Percentiles rank a stretch among this genome's conserved stretches.
These are phyloP conservation scores for Gnaphalium uliginosum DNA, from an alignment of 129 eudicot genomes.

Conservation along the genomic window DNA sequence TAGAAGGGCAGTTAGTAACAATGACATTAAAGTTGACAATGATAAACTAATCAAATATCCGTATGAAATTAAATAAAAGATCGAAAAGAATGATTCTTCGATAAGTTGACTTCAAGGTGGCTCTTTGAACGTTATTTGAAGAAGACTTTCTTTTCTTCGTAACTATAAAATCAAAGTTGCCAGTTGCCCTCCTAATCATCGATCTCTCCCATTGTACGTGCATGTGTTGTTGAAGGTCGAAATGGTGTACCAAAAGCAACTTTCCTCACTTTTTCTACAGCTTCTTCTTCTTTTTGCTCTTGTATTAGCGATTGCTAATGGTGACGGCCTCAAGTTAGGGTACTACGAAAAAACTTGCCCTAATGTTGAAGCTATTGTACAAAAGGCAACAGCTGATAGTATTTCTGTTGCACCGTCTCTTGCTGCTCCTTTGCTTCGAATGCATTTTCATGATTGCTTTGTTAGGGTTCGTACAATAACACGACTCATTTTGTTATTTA, in stretches of 20 bases:
- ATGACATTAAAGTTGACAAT: background rate
- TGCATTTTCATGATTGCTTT: slow-evolving; percentile 88
- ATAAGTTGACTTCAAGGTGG: background rate
- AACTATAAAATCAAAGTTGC: slow-evolving; percentile 17
- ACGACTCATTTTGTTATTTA: background rate
- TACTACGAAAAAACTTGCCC: slow-evolving; percentile 60
- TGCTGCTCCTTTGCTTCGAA: slow-evolving; percentile 63
- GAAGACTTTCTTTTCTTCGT: background rate
- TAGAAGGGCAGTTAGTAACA: too few species aligned
- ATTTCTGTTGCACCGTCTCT: slow-evolving; percentile 55
- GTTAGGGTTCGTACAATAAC: slow-evolving; percentile 51
- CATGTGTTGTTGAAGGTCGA: background rate
- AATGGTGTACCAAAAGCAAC: slow-evolving; percentile 24
- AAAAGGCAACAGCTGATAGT: slow-evolving; percentile 31
- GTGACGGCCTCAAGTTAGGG: slow-evolving; percentile 33
- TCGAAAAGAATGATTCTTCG: background rate
- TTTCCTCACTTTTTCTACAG: slow-evolving; percentile 26
- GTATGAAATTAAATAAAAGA: background rate
- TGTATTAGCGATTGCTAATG: slow-evolving; percentile 34
- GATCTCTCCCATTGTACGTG: background rate
- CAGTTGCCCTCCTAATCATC: slow-evolving; percentile 11
- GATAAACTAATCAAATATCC: background rate
- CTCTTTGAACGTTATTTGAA: background rate
- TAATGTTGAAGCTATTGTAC: slow-evolving; percentile 42
- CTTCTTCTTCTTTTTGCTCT: slow-evolving; percentile 28